Conservation (phyloP, 164 flowering plant genomes). For the Berberis thunbergii region DNA sequence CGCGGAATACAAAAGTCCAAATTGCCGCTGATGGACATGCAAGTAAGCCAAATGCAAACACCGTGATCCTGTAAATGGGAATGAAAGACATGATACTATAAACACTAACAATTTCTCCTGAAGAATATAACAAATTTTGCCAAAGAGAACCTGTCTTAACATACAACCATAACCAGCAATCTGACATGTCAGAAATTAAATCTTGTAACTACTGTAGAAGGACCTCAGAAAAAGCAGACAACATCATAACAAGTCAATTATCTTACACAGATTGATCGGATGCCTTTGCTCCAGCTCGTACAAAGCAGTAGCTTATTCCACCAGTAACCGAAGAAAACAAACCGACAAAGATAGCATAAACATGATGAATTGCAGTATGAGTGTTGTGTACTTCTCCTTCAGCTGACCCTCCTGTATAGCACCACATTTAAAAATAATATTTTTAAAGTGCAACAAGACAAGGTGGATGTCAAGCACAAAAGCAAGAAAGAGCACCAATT, state of each 20-base stretch:
- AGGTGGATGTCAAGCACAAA: not conserved
- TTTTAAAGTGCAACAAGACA: too few species aligned
- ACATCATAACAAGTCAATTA: not conserved
- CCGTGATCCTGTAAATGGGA: slow-evolving; percentile 41
- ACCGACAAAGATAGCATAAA: slow-evolving; percentile 39
- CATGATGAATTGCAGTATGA: slow-evolving; percentile 17
- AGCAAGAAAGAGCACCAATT: not conserved
- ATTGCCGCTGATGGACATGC: slow-evolving; percentile 51
- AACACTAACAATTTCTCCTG: not conserved
- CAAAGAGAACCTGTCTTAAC: not conserved
- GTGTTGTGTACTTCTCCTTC: slow-evolving; percentile 11
- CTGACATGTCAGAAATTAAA: too few species aligned
- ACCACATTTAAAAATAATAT: slow-evolving; percentile 3
- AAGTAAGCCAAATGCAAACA: slow-evolving; percentile 46
- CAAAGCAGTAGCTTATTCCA: slow-evolving; percentile 60
- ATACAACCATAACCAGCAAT: too few species aligned
- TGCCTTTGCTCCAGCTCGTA: slow-evolving; percentile 63
- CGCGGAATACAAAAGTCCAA: slow-evolving; percentile 44
- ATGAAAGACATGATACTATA: not conserved
- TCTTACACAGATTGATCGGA: slow-evolving; percentile 65
- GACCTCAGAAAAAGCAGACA: too few species aligned
- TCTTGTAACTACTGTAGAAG: too few species aligned
- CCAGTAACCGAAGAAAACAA: slow-evolving; percentile 50
- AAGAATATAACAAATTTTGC: not conserved
- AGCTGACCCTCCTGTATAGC: slow-evolving; percentile 26